Conservation (phyloP, 2,329 filamentous ascomycete species). For the Rosellinia necatrix region DNA sequence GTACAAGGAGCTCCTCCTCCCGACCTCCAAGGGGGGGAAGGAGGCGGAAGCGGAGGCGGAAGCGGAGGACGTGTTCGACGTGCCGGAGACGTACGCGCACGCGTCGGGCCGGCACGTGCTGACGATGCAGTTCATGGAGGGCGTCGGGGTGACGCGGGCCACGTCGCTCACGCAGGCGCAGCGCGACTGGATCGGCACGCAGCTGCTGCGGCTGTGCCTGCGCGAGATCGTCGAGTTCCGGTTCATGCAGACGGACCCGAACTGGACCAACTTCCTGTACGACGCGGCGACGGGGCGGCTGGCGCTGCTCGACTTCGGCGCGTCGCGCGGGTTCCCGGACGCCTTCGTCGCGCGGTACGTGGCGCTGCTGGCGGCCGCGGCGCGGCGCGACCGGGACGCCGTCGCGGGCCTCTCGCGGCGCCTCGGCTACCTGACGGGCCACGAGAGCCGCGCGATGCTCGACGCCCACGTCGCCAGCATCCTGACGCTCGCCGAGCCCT, state of each 20-base stretch:
- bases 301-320: slow-evolving; percentile 94
- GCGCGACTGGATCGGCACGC: slow-evolving; percentile 93
- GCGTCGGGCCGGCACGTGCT: slow-evolving; percentile 85
- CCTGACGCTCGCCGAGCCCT: slow-evolving; percentile 89
- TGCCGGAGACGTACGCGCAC: slow-evolving; percentile 77
- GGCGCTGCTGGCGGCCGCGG: slow-evolving; percentile 77
- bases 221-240: slow-evolving; percentile 92
- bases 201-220: slow-evolving; percentile 88
- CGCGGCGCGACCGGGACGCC: slow-evolving; percentile 65
- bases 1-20: slow-evolving; percentile 80
- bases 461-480: slow-evolving; percentile 89
- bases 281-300: slow-evolving; percentile 73
- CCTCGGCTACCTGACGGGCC: slow-evolving; percentile 90
- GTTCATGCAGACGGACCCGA: slow-evolving; percentile 99
- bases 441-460: slow-evolving; percentile 83
- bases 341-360: slow-evolving; percentile 83
- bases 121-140: slow-evolving; percentile 91
- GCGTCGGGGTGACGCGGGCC: slow-evolving; percentile 82
- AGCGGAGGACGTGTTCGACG: slow-evolving; percentile 74
- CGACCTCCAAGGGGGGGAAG: too few relatives aligned
- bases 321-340: slow-evolving; percentile 81
- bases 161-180: slow-evolving; percentile 75
- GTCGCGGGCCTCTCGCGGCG: slow-evolving; percentile 72
- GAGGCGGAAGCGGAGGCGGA: too few relatives aligned
- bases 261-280: slow-evolving; percentile 99